Base-by-base conservation (phyloP, 2,329 filamentous ascomycete genomes). In the Fusarium sublunatum region DNA sequence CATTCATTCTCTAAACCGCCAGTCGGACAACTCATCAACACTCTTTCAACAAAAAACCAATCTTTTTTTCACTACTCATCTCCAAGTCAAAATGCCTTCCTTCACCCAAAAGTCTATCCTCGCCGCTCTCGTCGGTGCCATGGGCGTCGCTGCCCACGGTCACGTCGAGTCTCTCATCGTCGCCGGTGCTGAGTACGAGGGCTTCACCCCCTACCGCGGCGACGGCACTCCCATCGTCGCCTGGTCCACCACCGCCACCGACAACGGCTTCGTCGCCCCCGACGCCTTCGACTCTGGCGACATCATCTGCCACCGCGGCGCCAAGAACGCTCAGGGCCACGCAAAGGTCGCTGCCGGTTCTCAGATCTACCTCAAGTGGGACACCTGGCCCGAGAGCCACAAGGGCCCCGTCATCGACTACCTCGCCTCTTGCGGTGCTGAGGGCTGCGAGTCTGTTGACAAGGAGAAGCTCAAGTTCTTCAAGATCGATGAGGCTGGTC, bases 401-500 rank as follows among this genome's bases (percentile, higher is more conserved):
- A 67, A 76, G 55, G 79, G 83, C 1, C 87, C 88, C 24, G 83
- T 90, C 70, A 80, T 90, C 61, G 83, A 83, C 74, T 90, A 89
- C 79, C 77, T 90, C 34, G 88, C 88, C 60, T 79, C 82, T 69
- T 87, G 85, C 77, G 69, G 70, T 34, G 76, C 79, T 52, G 82
- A 79, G 32, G 82, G 86, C 72, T 88, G 85, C 74, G 77, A 81
- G 48, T 73, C 75, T 1, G 84, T 83, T 55, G 81, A 84, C 75
- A 84, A 86, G 76, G 75, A 75, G 7, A 72, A 76, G 9, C 80
- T 89, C 49, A 75, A 83, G 68, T 89, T 84, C 77, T 86, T 88
- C 82, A 90, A 91, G 83, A 88, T 90, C 61, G 81, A 82, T 46
- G 81, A 83, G 67, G 78, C 74, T 34, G 88, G 87, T 67, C 78